Base-by-base conservation (phyloP, 2,329 filamentous ascomycete species). In the Coleophoma cylindrospora region DNA sequence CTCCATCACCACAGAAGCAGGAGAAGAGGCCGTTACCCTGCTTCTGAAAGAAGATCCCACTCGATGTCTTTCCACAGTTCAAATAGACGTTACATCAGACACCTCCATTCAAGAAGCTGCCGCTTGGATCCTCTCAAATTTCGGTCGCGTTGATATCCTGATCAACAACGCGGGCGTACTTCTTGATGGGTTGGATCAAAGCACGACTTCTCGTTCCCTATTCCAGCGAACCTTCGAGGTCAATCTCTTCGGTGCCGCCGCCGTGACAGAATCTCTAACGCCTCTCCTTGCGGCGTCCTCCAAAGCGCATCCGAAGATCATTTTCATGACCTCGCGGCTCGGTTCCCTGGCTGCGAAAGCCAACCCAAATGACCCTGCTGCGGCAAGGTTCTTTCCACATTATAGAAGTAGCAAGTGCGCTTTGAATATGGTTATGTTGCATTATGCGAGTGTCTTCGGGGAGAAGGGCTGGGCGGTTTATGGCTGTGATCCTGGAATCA, bases 81-180 rank as follows among this genome's bases (percentile, higher is more conserved):
- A 12, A 11, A 67, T 77, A 14, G 73, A 77, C 55, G 58, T 75
- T 8, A 66, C 63, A 32, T 65, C 63, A 33, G 71, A 75, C 49
- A 62, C 64, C 4, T 70, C 70, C 36, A 72, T 77, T 55, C 51
- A 54, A 6, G 52, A 59, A 3, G 71, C 70, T 7, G 68, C 64
- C 8, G 50, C 59, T 4, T 49, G 53, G 1, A 64, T 66, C n/a
- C 48, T 52, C 3, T 44, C 48, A 9, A 41, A 49, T 32, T 45
- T 43, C 22, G 49, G 49, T 11, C 40, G 47, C 12, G 32, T 53
- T 8, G 51, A 53, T 19, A 43, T 51, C 2, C 37, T 48, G 6
- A 21, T 45, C 40, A 51, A 51, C 49, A 49, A 51, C 15, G 51
- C 45, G 1, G 45, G 54, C 36, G 57, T 62, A 43, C n/a, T 50